These are phyloP conservation scores for Pseudovirgaria hyperparasitica DNA, from an alignment of 2,329 filamentous ascomycete species.

Conservation along the genomic window DNA sequence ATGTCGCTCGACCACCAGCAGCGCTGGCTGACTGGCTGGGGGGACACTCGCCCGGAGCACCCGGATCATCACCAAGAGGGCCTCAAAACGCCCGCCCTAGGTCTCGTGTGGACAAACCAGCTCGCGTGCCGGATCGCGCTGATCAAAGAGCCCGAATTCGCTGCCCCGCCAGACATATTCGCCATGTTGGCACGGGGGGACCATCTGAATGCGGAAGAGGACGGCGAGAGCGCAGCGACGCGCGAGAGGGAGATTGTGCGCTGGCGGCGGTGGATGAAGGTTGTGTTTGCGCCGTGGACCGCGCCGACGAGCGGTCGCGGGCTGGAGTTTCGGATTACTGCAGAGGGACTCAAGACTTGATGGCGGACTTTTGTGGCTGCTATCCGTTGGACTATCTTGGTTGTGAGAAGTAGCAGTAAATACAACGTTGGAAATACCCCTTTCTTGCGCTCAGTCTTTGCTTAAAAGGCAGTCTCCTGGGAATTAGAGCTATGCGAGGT, in stretches of 20 bases:
- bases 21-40: constrained; percentile 92
- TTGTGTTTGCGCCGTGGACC: constrained; percentile 79
- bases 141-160: constrained; percentile 52
- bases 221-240: constrained; percentile 26
- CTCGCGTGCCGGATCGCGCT: constrained; percentile 71
- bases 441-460: no score
- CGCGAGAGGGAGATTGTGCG: constrained; percentile 34
- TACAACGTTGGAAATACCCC: no score
- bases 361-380: no score
- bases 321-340: constrained; percentile 63
- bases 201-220: constrained; percentile 13
- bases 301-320: constrained; percentile 38
- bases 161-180: constrained; percentile 12
- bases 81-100: constrained; percentile 74
- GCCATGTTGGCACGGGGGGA: constrained; percentile 22
- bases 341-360: constrained; percentile 41
- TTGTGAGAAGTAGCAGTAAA: constrained; percentile 1
- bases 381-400: no score
- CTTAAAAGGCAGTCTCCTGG: no score
- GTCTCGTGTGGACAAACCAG: constrained; percentile 84
- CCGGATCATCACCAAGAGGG: constrained; percentile 9
- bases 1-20: constrained; percentile 80
- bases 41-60: constrained; percentile 42
- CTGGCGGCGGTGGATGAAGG: constrained; percentile 69
- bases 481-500: neutral